A percentile compares a stretch with the other conserved stretches of the same genome.
These are phyloP conservation scores for Solanum dulcamara DNA, from an alignment of 257 asterid species.

Conservation along the genomic window DNA sequence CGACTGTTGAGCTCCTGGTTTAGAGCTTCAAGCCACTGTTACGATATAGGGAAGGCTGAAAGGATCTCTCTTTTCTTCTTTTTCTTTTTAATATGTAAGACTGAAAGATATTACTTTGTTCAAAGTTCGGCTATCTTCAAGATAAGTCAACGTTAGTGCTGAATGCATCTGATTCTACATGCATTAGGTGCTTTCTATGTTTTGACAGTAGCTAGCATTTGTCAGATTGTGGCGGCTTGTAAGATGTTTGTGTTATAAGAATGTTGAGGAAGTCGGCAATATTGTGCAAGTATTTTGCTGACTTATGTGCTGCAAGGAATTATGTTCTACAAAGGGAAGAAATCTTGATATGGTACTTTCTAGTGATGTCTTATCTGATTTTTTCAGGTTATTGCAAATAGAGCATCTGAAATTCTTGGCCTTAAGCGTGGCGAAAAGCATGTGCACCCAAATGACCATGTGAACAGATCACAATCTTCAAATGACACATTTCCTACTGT, in stretches of 20 bases:
- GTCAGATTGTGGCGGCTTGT: neutral
- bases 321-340: neutral
- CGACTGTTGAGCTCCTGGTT: neutral
- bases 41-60: too few species aligned
- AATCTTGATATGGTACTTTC: neutral
- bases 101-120: neutral
- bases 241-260: neutral
- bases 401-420: conserved; percentile 8
- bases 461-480: conserved; percentile 11
- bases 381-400: conserved; percentile 7
- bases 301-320: neutral
- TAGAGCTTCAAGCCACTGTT: neutral
- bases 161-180: neutral
- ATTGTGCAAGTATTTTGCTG: neutral
- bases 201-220: neutral
- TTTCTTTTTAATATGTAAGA: neutral
- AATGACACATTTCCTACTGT: conserved; percentile 14
- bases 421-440: conserved; percentile 1
- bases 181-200: neutral
- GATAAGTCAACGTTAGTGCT: neutral
- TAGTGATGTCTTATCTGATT: neutral
- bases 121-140: neutral
- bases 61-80: too few species aligned
- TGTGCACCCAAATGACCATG: conserved; percentile 15
- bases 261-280: neutral